These are phyloP conservation scores for Sporothrix pallida DNA, from an alignment of 2,329 filamentous ascomycete genomes.

Conservation along the genomic window DNA sequence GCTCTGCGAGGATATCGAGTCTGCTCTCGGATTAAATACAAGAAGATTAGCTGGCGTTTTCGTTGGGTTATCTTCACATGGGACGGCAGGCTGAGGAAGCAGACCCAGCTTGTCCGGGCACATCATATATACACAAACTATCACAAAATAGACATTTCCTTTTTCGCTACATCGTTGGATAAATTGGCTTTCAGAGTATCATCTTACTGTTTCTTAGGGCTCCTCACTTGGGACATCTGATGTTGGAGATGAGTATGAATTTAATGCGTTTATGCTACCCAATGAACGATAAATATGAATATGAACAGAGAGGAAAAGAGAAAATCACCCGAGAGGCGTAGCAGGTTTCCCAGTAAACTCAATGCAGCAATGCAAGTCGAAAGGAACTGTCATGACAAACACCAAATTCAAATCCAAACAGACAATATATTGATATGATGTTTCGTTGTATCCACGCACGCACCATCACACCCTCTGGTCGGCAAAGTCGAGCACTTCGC, in stretches of 20 bases:
- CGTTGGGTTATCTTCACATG: too few relatives aligned
- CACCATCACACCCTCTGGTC: constrained; percentile 65
- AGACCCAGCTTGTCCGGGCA: neutral
- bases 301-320: neutral
- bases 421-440: too few relatives aligned
- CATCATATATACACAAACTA: neutral
- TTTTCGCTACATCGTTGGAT: neutral
- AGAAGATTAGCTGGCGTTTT: too few relatives aligned
- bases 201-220: neutral
- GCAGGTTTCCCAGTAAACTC: neutral
- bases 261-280: constrained; percentile 23
- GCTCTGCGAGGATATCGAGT: too few relatives aligned
- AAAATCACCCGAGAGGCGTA: neutral
- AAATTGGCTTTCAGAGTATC: neutral
- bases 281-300: neutral
- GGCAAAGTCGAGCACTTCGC: constrained; percentile 88
- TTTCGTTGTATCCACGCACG: too few relatives aligned
- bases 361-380: neutral
- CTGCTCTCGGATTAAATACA: too few relatives aligned
- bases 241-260: constrained; percentile 23
- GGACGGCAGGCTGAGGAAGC: neutral
- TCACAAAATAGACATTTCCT: constrained; percentile 7
- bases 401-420: neutral
- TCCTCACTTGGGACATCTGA: neutral
- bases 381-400: neutral